Conservation (phyloP, 495 filamentous ascomycete genomes). For the Hypoxylon cercidicola region DNA sequence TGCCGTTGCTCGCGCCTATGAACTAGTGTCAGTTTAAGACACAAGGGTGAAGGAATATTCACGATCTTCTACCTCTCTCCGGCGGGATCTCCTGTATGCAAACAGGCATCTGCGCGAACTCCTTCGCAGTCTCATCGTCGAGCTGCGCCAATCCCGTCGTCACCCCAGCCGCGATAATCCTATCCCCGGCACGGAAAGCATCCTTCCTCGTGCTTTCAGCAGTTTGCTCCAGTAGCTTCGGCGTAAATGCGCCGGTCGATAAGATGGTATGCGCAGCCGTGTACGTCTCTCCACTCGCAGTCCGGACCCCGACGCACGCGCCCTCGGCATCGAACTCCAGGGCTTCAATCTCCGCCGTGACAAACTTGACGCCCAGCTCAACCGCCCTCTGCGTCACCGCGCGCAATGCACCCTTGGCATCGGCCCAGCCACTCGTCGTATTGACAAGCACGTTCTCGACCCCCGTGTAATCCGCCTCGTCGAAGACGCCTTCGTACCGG, state of each 20-base stretch:
- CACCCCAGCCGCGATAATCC: constrained; percentile 67
- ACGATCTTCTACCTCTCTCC: constrained; percentile 21
- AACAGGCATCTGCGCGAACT: constrained; percentile 49
- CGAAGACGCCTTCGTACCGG: constrained; percentile 63
- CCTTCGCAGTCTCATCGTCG: constrained; percentile 39
- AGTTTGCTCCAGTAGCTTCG: constrained; percentile 66
- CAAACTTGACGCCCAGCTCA: constrained; percentile 62
- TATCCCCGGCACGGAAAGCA: constrained; percentile 59
- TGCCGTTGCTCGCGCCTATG: constrained; percentile 45
- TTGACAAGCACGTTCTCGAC: constrained; percentile 63
- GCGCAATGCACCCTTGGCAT: constrained; percentile 64
- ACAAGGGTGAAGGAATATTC: too few species aligned
- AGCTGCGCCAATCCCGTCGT: constrained; percentile 58
- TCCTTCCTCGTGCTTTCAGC: constrained; percentile 53
- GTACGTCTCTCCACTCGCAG: constrained; percentile 51
- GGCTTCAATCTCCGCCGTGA: constrained; percentile 56
- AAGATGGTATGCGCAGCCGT: constrained; percentile 62
- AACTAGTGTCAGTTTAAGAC: not conserved
- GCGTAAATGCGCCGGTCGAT: constrained; percentile 67
- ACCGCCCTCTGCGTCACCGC: constrained; percentile 58
- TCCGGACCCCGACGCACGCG: constrained; percentile 60
- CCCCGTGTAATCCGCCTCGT: constrained; percentile 62
- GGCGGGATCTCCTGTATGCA: constrained; percentile 47
- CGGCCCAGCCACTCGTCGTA: constrained; percentile 68
- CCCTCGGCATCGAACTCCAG: constrained; percentile 56